A percentile compares a stretch with the other conserved stretches of the same genome.
Evolutionary conservation across 805 yeast species (phyloP).

Genomic region (Lipomyces sp.): DNA sequence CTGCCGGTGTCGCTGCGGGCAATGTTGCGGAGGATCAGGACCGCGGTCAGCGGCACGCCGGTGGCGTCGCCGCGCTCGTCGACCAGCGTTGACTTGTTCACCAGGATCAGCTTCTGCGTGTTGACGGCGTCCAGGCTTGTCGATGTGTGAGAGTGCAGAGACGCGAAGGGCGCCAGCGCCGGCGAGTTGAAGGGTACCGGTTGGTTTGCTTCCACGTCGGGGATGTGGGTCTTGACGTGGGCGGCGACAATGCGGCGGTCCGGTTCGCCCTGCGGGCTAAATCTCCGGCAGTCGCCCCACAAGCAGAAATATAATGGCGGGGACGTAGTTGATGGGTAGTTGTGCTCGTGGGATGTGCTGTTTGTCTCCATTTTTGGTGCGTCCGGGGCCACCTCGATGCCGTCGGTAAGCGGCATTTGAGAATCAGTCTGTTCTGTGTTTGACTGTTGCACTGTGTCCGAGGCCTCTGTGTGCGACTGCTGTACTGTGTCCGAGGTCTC

Average conservation of each 20-base stretch:
- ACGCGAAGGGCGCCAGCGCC: neutral
- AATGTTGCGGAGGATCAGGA: constrained; percentile 39
- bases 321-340: too few relatives aligned
- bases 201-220: constrained; percentile 22
- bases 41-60: constrained; percentile 36
- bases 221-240: constrained; percentile 30
- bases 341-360: neutral
- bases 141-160: neutral
- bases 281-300: constrained; percentile 25
- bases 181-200: constrained; percentile 8
- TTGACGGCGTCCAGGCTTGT: neutral
- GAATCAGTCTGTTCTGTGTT: too few relatives aligned
- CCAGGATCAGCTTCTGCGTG: constrained; percentile 7
- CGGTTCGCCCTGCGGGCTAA: constrained; percentile 21
- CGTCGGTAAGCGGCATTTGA: too few relatives aligned
- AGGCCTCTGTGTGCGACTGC: too few relatives aligned
- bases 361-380: neutral
- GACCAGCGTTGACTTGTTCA: constrained; percentile 25
- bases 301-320: constrained; percentile 9
- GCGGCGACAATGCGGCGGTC: constrained; percentile 23
- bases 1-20: constrained; percentile 35
- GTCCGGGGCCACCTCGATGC: neutral
- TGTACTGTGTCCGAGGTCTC: too few relatives aligned
- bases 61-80: constrained; percentile 34
- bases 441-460: too few relatives aligned